These are phyloP conservation scores for Chalciporus sp. DNA, from an alignment of 1,284 basidiomycete species.

Conservation along the genomic window DNA sequence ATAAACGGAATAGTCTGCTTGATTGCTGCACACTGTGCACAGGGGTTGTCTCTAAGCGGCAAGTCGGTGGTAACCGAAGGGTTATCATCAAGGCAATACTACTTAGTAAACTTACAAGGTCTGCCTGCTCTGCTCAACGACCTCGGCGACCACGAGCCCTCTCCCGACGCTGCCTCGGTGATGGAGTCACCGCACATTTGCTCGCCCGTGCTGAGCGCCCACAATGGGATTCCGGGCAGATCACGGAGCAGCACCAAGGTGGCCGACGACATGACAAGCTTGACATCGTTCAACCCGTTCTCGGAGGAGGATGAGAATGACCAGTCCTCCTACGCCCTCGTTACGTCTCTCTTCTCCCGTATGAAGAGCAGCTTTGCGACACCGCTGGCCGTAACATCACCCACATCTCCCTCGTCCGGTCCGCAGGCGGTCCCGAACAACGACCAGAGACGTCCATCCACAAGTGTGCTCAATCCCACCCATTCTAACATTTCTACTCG, in stretches of 20 bases:
- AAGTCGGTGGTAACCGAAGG: constrained; percentile 11
- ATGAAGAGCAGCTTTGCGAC: constrained; percentile 75
- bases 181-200: constrained; percentile 37
- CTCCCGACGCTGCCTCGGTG: neutral
- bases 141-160: constrained; percentile 9
- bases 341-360: constrained; percentile 73
- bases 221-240: constrained; percentile 49
- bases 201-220: constrained; percentile 43
- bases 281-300: constrained; percentile 85
- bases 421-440: constrained; percentile 28
- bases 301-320: constrained; percentile 85
- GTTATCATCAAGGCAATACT: neutral
- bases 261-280: constrained; percentile 65
- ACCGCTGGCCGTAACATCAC: constrained; percentile 54
- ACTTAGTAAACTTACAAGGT: no score
- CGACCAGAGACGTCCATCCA: constrained; percentile 61
- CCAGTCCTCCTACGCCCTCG: constrained; percentile 77
- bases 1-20: neutral
- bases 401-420: constrained; percentile 34
- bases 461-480: constrained; percentile 44
- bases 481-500: constrained; percentile 50
- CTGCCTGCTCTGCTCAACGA: neutral
- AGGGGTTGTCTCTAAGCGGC: constrained; percentile 20
- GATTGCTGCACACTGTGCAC: neutral
- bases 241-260: constrained; percentile 65